These are phyloP conservation scores for Stemphylium vesicarium DNA, from an alignment of 2,329 filamentous ascomycete species.

Conservation along the genomic window DNA sequence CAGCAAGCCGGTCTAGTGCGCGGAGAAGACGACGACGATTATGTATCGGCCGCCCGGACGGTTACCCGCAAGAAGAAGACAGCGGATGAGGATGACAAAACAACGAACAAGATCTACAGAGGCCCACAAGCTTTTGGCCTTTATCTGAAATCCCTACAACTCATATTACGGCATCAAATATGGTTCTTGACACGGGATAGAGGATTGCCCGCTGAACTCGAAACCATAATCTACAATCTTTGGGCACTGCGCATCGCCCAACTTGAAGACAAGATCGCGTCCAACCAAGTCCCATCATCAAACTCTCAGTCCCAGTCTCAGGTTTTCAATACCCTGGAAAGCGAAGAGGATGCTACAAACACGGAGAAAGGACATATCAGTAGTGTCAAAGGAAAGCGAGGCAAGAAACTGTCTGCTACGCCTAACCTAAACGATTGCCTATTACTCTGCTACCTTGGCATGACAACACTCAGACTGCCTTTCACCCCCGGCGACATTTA, in stretches of 20 bases:
- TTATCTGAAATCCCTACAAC: constrained; percentile 83
- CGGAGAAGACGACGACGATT: constrained; percentile 66
- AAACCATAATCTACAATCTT: constrained; percentile 80
- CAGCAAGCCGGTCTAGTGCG: constrained; percentile 54
- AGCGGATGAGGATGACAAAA: constrained; percentile 54
- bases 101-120: constrained; percentile 56
- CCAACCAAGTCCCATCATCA: constrained; percentile 38
- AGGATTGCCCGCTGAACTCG: constrained; percentile 73
- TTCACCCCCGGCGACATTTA: constrained; percentile 76
- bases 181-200: constrained; percentile 72
- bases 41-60: constrained; percentile 66
- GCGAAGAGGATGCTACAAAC: constrained; percentile 49
- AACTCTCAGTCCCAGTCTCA: constrained; percentile 56
- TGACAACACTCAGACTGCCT: constrained; percentile 76
- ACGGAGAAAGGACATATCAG: constrained; percentile 25
- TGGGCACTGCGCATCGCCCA: constrained; percentile 78
- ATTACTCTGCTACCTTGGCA: constrained; percentile 79
- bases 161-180: constrained; percentile 83
- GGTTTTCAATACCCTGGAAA: constrained; percentile 65
- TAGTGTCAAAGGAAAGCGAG: constrained; percentile 41
- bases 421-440: constrained; percentile 78
- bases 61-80: constrained; percentile 63
- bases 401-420: constrained; percentile 56
- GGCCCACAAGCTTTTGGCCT: constrained; percentile 76
- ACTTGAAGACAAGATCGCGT: constrained; percentile 55